A percentile compares a stretch with the other conserved stretches of the same genome.
phyloP scores from a whole-genome alignment of 768 basidiomycete species.

The Tulasnella sp. region DNA sequence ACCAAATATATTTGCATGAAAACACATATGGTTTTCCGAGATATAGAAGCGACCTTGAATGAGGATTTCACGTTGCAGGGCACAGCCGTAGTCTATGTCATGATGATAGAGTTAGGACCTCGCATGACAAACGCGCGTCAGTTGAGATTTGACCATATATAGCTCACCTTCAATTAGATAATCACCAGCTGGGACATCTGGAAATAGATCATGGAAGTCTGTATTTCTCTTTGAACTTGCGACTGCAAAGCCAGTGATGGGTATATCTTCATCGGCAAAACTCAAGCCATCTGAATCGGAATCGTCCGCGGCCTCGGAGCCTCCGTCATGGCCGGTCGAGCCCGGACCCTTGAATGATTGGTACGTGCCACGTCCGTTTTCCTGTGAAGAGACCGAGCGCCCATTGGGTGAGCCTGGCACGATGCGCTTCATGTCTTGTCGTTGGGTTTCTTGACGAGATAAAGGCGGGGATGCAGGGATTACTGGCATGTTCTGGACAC shows the following conservation, averaged over 20 bases:
- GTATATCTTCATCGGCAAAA: constrained; percentile 60
- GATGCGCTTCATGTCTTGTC: constrained; percentile 10
- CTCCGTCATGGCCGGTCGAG: constrained; percentile 6
- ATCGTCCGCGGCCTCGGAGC: constrained; percentile 22
- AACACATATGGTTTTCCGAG: constrained; percentile 98
- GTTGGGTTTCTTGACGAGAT: not conserved
- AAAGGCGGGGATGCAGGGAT: constrained; percentile 1
- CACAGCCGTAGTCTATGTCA: constrained; percentile 84
- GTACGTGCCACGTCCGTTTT: not conserved
- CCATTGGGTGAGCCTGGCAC: not conserved
- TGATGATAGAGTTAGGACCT: constrained; percentile 6
- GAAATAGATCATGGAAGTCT: constrained; percentile 92
- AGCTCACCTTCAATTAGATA: constrained; percentile 96
- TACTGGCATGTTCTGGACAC: constrained; percentile 3
- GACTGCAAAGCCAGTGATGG: constrained; percentile 93
- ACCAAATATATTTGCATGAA: constrained; percentile 97
- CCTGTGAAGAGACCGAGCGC: not conserved
- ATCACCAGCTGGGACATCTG: constrained; percentile 80
- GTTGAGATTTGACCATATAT: not conserved
- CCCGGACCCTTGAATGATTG: not conserved
- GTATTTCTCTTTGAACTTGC: constrained; percentile 89
- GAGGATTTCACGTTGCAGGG: constrained; percentile 87
- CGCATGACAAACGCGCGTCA: not conserved
- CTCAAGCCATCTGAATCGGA: constrained; percentile 22
- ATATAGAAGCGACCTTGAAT: constrained; percentile 94